These are phyloP conservation scores for Solanum chacoense DNA, from an alignment of 305 asterid genomes.

Conservation along the genomic window DNA sequence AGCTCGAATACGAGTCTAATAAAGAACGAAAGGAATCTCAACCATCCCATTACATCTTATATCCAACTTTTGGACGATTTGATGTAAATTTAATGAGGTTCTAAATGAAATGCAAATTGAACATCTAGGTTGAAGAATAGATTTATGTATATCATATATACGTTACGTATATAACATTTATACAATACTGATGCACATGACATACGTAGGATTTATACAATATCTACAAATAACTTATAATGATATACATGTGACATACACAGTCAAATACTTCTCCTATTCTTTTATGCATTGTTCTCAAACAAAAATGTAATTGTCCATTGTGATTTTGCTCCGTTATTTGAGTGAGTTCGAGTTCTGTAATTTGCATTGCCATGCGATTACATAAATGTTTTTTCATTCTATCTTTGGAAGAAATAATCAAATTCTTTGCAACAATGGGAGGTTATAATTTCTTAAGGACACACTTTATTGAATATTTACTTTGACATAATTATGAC, in stretches of 20 bases:
- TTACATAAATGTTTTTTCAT: too few species aligned
- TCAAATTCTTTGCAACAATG: too few species aligned
- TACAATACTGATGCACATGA: background rate
- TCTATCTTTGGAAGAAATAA: too few species aligned
- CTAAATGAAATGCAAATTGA: background rate
- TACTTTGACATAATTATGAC: background rate
- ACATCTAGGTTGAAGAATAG: background rate
- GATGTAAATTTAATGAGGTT: background rate
- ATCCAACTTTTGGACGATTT: background rate
- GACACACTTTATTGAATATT: background rate
- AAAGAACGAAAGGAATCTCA: background rate
- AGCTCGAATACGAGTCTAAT: background rate
- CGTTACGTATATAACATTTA: background rate
- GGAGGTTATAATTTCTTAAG: background rate
- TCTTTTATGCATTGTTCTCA: too few species aligned
- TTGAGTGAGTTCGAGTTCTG: too few species aligned
- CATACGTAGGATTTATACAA: background rate
- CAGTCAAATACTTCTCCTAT: too few species aligned
- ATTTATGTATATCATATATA: background rate
- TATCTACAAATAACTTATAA: background rate
- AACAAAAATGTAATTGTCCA: too few species aligned
- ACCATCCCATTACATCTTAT: background rate
- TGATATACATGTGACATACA: background rate
- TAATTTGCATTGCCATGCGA: too few species aligned
- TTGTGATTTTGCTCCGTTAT: too few species aligned